These are phyloP conservation scores for Oenanthe sinensis DNA, from an alignment of 129 eudicot genomes.

Conservation along the genomic window DNA sequence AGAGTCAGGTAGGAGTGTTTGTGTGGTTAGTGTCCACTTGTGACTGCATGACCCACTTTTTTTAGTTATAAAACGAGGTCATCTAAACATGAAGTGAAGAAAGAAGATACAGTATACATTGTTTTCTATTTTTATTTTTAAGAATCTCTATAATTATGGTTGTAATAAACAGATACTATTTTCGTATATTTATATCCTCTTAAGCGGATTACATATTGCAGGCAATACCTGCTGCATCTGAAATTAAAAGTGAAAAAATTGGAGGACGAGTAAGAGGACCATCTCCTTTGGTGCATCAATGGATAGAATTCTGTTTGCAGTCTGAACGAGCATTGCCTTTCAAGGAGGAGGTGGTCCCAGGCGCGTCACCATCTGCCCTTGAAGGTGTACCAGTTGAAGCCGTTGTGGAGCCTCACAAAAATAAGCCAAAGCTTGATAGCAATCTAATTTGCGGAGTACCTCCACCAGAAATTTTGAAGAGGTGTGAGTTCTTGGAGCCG, in stretches of 20 bases:
- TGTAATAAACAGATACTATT: neutral
- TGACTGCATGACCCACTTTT: neutral
- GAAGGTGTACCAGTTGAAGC: conserved; percentile 18
- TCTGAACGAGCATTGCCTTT: conserved; percentile 62
- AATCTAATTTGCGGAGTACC: conserved; percentile 67
- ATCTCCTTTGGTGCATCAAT: conserved; percentile 82
- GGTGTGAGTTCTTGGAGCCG: conserved; percentile 83
- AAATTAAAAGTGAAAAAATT: conserved; percentile 29
- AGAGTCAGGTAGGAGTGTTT: neutral
- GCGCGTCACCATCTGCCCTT: conserved; percentile 72
- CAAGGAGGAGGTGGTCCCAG: conserved; percentile 59
- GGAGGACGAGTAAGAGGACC: conserved; percentile 90
- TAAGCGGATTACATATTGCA: conserved; percentile 18
- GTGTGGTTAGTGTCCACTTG: neutral
- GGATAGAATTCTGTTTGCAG: conserved; percentile 87
- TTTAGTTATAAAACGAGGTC: neutral
- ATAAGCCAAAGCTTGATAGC: conserved; percentile 68
- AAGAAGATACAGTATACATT: neutral
- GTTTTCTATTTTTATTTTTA: neutral
- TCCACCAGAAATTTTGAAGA: conserved; percentile 58
- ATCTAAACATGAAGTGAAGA: neutral
- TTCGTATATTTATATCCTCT: neutral
- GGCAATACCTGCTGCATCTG: conserved; percentile 74
- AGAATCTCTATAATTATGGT: neutral
- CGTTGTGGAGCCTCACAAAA: conserved; percentile 22